Percentiles rank a stretch among this genome's conserved stretches.
Evolutionary conservation across 2,329 filamentous ascomycete genomes (phyloP).

Genomic region (Cercospora nicotianae): DNA sequence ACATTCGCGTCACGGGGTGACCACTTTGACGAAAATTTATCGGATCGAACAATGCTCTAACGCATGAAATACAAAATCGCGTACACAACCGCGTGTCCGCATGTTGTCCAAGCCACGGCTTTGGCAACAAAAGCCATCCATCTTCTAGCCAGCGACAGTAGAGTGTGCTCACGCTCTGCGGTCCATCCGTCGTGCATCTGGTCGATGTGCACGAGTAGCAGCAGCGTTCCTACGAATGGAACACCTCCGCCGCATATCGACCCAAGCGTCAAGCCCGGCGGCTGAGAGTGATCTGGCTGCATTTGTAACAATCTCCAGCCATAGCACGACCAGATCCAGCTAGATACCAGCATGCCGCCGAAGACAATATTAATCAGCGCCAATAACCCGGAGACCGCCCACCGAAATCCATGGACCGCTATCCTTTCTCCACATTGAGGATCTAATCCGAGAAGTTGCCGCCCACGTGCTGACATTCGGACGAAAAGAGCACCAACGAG

Average conservation of each 20-base stretch:
- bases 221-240: neutral
- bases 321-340: neutral
- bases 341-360: neutral
- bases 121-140: neutral
- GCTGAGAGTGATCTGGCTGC: neutral
- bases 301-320: neutral
- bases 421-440: neutral
- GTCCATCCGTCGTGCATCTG: neutral
- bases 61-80: neutral
- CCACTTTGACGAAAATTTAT: neutral
- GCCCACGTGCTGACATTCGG: neutral
- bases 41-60: neutral
- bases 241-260: neutral
- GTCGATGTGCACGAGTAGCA: neutral
- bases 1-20: neutral
- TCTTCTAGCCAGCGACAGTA: neutral
- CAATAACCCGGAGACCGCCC: neutral
- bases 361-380: neutral
- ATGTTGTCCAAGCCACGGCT: neutral
- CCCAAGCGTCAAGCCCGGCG: neutral
- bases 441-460: neutral
- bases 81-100: neutral
- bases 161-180: neutral
- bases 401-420: neutral
- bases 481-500: neutral